Percentiles rank a stretch among this genome's conserved stretches.
These are phyloP conservation scores for Acanthamoeba castellanii DNA, from an alignment of 208 protist species.

Conservation along the genomic window DNA sequence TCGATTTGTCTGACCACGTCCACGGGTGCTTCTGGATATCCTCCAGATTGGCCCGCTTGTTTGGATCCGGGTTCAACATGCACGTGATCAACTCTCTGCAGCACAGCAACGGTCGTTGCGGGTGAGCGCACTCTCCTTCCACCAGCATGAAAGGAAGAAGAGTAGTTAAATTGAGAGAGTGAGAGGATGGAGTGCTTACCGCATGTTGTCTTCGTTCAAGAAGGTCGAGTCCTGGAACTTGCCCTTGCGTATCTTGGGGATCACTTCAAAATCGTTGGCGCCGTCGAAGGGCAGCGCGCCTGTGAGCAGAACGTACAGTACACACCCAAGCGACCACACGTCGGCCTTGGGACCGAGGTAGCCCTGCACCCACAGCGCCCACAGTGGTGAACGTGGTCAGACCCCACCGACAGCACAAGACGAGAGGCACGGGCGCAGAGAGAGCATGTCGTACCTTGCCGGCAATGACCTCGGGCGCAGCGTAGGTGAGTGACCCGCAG, in stretches of 20 bases:
- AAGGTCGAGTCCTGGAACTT: constrained; percentile 72
- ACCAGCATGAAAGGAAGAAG: too few relatives aligned
- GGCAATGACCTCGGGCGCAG: constrained; percentile 71
- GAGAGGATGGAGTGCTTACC: neutral
- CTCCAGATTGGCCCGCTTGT: constrained; percentile 72
- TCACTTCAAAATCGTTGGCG: constrained; percentile 76
- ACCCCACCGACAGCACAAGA: neutral
- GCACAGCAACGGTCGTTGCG: neutral
- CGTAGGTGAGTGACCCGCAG: constrained; percentile 73
- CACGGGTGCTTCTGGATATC: constrained; percentile 76
- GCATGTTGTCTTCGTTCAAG: constrained; percentile 75
- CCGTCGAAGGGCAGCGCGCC: constrained; percentile 97
- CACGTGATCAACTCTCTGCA: constrained; percentile 73
- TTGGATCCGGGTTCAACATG: constrained; percentile 71
- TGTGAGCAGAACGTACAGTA: constrained; percentile 98
- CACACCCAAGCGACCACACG: constrained; percentile 98
- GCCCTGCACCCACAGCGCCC: neutral
- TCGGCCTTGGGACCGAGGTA: constrained; percentile 96
- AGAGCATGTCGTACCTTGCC: constrained; percentile 51
- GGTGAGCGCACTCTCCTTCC: too few relatives aligned
- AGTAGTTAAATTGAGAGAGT: neutral
- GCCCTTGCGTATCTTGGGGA: constrained; percentile 74
- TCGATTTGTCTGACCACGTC: constrained; percentile 74
- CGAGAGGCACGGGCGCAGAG: too few relatives aligned
- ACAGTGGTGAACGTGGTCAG: neutral